phyloP scores from a whole-genome alignment of 176 grass and related monocot species.

The Aegilops bicornis region DNA sequence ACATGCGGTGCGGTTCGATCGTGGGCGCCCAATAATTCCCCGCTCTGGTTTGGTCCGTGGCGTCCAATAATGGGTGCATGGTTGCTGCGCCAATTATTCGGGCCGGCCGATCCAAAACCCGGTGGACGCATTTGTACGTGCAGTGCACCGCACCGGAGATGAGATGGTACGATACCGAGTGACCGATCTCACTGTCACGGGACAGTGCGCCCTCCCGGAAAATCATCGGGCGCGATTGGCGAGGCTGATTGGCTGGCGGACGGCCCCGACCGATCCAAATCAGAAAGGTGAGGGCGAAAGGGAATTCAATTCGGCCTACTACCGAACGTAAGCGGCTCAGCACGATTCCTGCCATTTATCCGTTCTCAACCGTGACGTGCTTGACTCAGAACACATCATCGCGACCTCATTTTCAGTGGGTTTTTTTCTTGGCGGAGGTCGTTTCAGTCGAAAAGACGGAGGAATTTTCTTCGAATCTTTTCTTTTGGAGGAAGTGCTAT shows the following conservation, averaged over 20 bases:
- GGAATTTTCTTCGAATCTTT: not conserved
- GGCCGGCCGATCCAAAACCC: not conserved
- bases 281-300: not conserved
- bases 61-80: slow-evolving; percentile 33
- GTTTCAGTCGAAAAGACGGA: not conserved
- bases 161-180: not conserved
- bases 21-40: slow-evolving; percentile 40
- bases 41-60: not conserved
- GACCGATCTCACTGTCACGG: not conserved
- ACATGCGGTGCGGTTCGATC: slow-evolving; percentile 29
- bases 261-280: not conserved
- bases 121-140: no score
- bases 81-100: slow-evolving; percentile 26
- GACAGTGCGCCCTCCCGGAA: not conserved
- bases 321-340: not conserved
- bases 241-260: not conserved
- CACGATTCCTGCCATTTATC: not conserved
- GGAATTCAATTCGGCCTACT: not conserved
- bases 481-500: not conserved
- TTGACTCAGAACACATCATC: not conserved
- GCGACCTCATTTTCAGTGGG: not conserved
- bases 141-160: not conserved
- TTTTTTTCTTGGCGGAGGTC: not conserved
- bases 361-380: not conserved
- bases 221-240: not conserved